A percentile compares a stretch with the other conserved stretches of the same genome.
These are phyloP conservation scores for Bruguiera gymnorhiza DNA, from an alignment of 345 rosid species.

Conservation along the genomic window DNA sequence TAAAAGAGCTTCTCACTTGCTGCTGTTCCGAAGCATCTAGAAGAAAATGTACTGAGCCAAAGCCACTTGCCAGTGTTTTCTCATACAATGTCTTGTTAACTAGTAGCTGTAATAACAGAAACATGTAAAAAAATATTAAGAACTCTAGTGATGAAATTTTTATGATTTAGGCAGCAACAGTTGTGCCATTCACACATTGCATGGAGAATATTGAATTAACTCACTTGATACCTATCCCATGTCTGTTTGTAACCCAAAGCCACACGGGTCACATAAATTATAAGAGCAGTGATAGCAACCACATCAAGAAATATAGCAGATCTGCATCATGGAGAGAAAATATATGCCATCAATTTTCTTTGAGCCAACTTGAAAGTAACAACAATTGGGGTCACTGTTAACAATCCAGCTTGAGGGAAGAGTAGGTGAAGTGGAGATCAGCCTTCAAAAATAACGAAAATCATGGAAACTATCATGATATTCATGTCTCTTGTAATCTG, in stretches of 20 bases:
- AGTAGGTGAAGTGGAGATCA: not conserved
- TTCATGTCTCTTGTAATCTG: not conserved
- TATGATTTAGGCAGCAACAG: not conserved
- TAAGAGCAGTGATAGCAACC: conserved; percentile 70
- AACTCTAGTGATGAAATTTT: too few species aligned
- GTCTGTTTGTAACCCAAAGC: conserved; percentile 97
- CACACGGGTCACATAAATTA: conserved; percentile 76
- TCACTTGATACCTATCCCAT: conserved; percentile 95
- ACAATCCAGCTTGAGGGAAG: not conserved
- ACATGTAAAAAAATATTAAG: conserved; percentile 18
- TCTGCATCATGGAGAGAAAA: conserved; percentile 33
- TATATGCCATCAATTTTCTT: not conserved
- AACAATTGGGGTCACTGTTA: not conserved
- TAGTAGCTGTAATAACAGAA: conserved; percentile 52
- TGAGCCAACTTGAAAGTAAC: not conserved
- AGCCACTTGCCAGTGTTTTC: conserved; percentile 97
- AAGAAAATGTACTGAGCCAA: conserved; percentile 84
- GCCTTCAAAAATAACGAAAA: not conserved
- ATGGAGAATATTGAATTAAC: conserved; percentile 19
- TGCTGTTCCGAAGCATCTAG: not conserved
- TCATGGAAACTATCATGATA: not conserved
- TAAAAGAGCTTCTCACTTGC: not conserved
- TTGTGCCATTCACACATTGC: not conserved
- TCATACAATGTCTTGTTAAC: conserved; percentile 93
- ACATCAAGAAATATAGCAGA: conserved; percentile 89